Percentiles rank a stretch among this genome's conserved stretches.
Conservation (phyloP, 176 grass and related monocot genomes). For the Oryza longistaminata region DNA sequence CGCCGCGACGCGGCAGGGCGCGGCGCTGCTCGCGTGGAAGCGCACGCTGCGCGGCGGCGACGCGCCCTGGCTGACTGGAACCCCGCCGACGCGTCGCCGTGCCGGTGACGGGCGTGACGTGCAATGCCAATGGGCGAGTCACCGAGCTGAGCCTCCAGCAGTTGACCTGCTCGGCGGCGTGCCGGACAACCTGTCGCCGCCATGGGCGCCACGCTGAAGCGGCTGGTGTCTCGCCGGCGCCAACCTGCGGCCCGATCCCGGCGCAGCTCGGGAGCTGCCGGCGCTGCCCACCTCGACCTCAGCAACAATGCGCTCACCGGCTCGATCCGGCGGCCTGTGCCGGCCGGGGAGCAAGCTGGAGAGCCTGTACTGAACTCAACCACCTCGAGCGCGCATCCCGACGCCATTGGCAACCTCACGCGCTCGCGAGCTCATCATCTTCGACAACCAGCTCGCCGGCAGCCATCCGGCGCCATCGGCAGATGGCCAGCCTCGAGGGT, state of each 20-base stretch:
- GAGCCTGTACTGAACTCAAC: constrained; percentile 72
- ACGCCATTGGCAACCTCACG: constrained; percentile 58
- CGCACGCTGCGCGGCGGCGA: constrained; percentile 36
- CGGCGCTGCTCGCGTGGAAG: constrained; percentile 70
- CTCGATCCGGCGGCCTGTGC: constrained; percentile 53
- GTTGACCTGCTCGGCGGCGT: constrained; percentile 59
- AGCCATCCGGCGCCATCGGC: constrained; percentile 52
- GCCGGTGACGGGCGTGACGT: constrained; percentile 69
- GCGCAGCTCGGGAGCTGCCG: constrained; percentile 51
- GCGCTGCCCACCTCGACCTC: constrained; percentile 64
- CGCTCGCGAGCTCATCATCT: constrained; percentile 66
- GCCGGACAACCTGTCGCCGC: constrained; percentile 45
- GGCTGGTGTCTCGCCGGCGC: constrained; percentile 63
- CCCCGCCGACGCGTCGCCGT: constrained; percentile 47
- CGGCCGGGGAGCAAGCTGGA: constrained; percentile 62
- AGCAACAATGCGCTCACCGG: constrained; percentile 78
- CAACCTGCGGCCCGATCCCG: constrained; percentile 70
- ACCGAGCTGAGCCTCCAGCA: constrained; percentile 62
- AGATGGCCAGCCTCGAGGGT: constrained; percentile 54
- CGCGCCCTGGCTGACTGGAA: constrained; percentile 46
- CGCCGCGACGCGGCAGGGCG: constrained; percentile 62
- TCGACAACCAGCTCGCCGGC: constrained; percentile 84
- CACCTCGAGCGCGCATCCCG: constrained; percentile 66
- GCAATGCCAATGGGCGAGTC: constrained; percentile 50
- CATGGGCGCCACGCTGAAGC: constrained; percentile 50